Conservation (phyloP, 441 rosid genomes). For the Viola pubescens region DNA sequence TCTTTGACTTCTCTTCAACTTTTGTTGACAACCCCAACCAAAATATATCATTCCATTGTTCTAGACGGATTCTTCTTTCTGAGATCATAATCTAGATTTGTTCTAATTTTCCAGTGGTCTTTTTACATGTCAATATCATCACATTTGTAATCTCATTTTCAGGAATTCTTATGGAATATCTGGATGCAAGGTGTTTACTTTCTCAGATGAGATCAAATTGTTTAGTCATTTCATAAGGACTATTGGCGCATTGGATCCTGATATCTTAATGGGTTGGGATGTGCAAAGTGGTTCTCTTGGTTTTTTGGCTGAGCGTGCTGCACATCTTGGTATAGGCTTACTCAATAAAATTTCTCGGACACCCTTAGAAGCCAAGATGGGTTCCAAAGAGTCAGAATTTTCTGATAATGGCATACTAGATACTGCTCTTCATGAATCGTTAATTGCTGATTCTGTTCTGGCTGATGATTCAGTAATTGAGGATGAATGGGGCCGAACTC, state of each 20-base stretch:
- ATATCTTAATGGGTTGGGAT: conserved; percentile 92
- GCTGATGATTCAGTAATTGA: conserved; percentile 56
- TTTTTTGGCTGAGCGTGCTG: conserved; percentile 94
- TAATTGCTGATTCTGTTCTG: conserved; percentile 34
- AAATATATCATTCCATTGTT: not conserved
- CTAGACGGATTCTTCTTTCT: not conserved
- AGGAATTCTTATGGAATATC: conserved; percentile 76
- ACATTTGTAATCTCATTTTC: conserved; percentile 19
- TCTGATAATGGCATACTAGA: conserved; percentile 32
- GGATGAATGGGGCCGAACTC: conserved; percentile 99
- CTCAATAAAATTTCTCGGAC: conserved; percentile 73
- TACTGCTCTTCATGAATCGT: conserved; percentile 32
- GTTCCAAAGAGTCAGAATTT: conserved; percentile 26
- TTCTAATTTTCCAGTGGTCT: conserved; percentile 3
- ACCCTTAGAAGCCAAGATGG: conserved; percentile 37
- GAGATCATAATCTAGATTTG: not conserved
- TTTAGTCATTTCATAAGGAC: conserved; percentile 47
- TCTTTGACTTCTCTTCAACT: too few relatives aligned
- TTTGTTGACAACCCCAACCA: too few relatives aligned
- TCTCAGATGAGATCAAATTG: conserved; percentile 63
- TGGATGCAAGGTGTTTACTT: conserved; percentile 47
- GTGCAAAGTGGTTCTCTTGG: conserved; percentile 93
- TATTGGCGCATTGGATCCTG: conserved; percentile 66
- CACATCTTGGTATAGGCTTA: conserved; percentile 82
- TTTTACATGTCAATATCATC: not conserved